Conservation (phyloP, 805 yeast genomes). For the Metschnikowia peoriensis region DNA sequence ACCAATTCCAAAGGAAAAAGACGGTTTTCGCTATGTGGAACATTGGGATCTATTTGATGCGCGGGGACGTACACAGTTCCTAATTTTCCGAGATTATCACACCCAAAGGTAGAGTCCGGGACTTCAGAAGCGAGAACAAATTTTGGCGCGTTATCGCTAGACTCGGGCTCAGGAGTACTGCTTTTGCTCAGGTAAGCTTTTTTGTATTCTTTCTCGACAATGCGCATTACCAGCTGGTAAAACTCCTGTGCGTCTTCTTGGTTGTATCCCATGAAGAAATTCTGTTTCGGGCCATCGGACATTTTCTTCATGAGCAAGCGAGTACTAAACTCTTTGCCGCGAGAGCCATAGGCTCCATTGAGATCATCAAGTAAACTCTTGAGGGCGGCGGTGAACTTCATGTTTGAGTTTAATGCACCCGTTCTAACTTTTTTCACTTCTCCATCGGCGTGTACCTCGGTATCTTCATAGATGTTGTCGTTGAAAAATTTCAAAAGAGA, state of each 20-base stretch:
- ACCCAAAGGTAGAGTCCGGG: conserved; percentile 31
- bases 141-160: conserved; percentile 15
- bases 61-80: conserved; percentile 74
- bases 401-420: conserved; percentile 21
- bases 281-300: conserved; percentile 77
- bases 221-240: conserved; percentile 72
- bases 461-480: conserved; percentile 28
- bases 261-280: conserved; percentile 77
- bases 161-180: conserved; percentile 24
- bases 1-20: conserved; percentile 55
- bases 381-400: conserved; percentile 54
- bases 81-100: conserved; percentile 52
- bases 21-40: conserved; percentile 41
- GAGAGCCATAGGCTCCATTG: conserved; percentile 52
- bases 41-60: conserved; percentile 71
- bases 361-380: conserved; percentile 51
- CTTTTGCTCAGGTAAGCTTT: conserved; percentile 21
- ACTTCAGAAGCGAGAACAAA: conserved; percentile 23
- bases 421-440: conserved; percentile 18
- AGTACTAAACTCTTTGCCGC: conserved; percentile 62
- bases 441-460: conserved; percentile 26
- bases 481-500: conserved; percentile 58
- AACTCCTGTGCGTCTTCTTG: conserved; percentile 98
- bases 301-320: conserved; percentile 58
- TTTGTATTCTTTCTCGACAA: conserved; percentile 59